Conservation (phyloP, 2,329 filamentous ascomycete species). For the Aspergillus udagawae region DNA sequence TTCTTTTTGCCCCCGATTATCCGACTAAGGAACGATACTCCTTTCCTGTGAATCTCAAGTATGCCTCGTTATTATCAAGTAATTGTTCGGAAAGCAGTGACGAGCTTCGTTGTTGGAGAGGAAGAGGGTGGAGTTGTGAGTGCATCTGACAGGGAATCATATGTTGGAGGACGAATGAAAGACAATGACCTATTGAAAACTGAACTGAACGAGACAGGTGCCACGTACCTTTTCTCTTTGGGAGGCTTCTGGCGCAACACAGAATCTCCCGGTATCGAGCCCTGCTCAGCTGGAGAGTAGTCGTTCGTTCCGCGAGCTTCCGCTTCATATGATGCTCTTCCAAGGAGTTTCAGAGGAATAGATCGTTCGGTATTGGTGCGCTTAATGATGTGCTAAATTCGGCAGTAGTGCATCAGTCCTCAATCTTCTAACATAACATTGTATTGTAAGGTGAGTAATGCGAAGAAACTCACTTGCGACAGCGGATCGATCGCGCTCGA, state of each 20-base stretch:
- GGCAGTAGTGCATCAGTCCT: constrained; percentile 7
- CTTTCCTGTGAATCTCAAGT: constrained; percentile 59
- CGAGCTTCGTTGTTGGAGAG: not conserved
- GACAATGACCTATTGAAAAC: not conserved
- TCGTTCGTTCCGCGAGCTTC: constrained; percentile 37
- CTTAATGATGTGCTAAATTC: constrained; percentile 57
- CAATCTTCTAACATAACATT: not conserved
- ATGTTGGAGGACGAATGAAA: not conserved
- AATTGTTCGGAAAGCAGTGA: not conserved
- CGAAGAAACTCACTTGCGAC: constrained; percentile 52
- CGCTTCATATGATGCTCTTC: constrained; percentile 39
- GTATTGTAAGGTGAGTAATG: not conserved
- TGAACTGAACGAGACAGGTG: not conserved
- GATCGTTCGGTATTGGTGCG: constrained; percentile 63
- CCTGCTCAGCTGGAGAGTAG: constrained; percentile 25
- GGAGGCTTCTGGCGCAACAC: constrained; percentile 29
- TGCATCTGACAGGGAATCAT: not conserved
- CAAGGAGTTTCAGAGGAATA: constrained; percentile 45
- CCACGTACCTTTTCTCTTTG: constrained; percentile 64
- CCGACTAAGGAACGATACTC: constrained; percentile 83
- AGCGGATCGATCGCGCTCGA: constrained; percentile 60
- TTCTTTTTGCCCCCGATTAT: constrained; percentile 76
- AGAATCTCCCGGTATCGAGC: constrained; percentile 28
- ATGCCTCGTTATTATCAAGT: not conserved
- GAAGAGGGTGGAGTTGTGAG: not conserved